Base-by-base conservation (phyloP, 2,329 filamentous ascomycete species). In the Cadophora sp. region DNA sequence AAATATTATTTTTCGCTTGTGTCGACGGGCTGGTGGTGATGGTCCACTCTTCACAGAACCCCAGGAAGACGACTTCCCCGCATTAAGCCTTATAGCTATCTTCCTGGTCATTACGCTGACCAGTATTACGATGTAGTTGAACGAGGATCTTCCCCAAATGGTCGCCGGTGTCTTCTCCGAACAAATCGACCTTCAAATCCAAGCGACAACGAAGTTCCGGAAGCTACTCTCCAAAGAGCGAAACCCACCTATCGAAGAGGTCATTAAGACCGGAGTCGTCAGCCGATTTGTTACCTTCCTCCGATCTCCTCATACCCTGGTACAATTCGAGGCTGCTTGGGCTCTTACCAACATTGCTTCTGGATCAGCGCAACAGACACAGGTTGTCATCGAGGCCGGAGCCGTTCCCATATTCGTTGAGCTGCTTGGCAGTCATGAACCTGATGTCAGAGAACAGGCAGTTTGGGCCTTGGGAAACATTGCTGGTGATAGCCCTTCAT, bases 381-480 rank as follows among this genome's bases (percentile, higher is more conserved):
- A 99, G 82, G 96, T 98, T 62, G 96, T 99, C 73, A 99, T 99
- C 76, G 95, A 98, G 82, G 95, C 96, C 70, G 96, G 96, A 74
- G 96, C 96, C 71, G 96, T 99, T 50, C 96, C 96, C 66, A 99
- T 99, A 80, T 99, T 99, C 76, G 95, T 98, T 72, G 95, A 99
- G 84, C 87, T 99, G 68, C 86, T 99, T 72, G 93, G 86, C 78
- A 98, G 95, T 84, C 96, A 93, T 68, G 96, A 99, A 83, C 95
- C 96, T 63, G 96, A 99, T 85, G 96, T 99, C 53, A 88, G 96
- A 73, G 96, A 99, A 82, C 96, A 99, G 82, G 96, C 96, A 66
- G 96, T 99, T 64, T 99, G 96, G 96, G 96, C 96, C 53, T 85
- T 99, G 64, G 96, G 96, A 78, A 99, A 99, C 83, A 99, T 99